A percentile compares a stretch with the other conserved stretches of the same genome.
phyloP scores from a whole-genome alignment of 257 asterid genomes.

The Marsdenia floribunda region DNA sequence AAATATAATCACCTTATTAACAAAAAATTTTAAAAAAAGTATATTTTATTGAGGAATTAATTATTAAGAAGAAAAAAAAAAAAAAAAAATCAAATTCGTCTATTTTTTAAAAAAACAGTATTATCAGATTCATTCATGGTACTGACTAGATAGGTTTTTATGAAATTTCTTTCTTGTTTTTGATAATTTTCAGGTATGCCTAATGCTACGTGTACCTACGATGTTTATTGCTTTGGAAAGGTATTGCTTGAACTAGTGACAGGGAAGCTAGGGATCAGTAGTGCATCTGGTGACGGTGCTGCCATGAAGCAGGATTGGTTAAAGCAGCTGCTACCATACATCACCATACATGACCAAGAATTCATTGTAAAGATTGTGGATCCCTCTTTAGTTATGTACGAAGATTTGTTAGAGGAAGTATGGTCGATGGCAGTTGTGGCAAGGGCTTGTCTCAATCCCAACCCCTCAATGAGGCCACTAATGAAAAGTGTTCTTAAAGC shows the following conservation, averaged over 20 bases:
- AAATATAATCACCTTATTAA: too few relatives aligned
- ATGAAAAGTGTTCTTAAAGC: slow-evolving; percentile 22
- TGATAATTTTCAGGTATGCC: background rate
- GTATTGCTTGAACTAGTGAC: slow-evolving; percentile 25
- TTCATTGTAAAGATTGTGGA: slow-evolving; percentile 16
- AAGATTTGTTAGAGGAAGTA: slow-evolving; percentile 21
- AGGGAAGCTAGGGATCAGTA: slow-evolving; percentile 21
- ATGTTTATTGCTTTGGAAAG: slow-evolving; percentile 26
- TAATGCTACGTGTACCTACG: slow-evolving; percentile 16
- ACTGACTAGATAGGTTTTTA: too few relatives aligned
- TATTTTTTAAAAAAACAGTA: too few relatives aligned
- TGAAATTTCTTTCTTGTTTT: background rate
- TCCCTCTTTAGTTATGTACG: slow-evolving; percentile 21
- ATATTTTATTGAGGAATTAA: too few relatives aligned
- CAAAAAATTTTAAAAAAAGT: too few relatives aligned
- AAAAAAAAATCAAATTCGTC: too few relatives aligned
- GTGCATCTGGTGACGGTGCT: background rate
- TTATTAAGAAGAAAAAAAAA: too few relatives aligned
- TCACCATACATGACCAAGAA: slow-evolving; percentile 14
- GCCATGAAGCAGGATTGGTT: slow-evolving; percentile 19
- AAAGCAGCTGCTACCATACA: slow-evolving; percentile 9
- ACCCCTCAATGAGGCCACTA: slow-evolving; percentile 14
- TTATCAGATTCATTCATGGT: too few relatives aligned
- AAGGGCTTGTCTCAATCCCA: slow-evolving; percentile 23
- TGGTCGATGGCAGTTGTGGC: slow-evolving; percentile 27